phyloP scores from a whole-genome alignment of 2,329 filamentous ascomycete species.

The Paecilomyces sp. region DNA sequence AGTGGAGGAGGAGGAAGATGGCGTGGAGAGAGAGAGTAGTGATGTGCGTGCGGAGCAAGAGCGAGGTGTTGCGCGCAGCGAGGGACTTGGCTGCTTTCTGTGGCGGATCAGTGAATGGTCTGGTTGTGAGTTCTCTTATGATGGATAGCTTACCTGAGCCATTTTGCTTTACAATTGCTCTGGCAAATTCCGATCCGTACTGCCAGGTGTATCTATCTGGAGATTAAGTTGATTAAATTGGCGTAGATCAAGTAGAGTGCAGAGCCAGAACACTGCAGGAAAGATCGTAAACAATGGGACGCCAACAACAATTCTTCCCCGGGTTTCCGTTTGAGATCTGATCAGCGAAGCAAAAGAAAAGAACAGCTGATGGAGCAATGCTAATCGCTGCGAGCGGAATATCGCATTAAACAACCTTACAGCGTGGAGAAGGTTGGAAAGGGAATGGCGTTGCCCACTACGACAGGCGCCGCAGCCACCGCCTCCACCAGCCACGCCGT shows the following conservation, averaged over 20 bases:
- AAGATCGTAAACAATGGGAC: not conserved
- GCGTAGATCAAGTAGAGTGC: not conserved
- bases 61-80: slow-evolving; percentile 69
- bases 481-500: slow-evolving; percentile 1
- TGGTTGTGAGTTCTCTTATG: not conserved
- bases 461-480: slow-evolving; percentile 20
- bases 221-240: not conserved
- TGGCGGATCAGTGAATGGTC: slow-evolving; percentile 3
- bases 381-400: not conserved
- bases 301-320: not conserved
- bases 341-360: not conserved
- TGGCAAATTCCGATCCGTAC: not conserved
- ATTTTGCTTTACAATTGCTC: slow-evolving; percentile 3
- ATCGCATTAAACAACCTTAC: not conserved
- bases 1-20: slow-evolving; percentile 66
- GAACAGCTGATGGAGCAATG: not conserved
- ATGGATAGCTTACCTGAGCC: slow-evolving; percentile 11
- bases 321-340: not conserved
- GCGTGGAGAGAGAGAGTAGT: slow-evolving; percentile 65
- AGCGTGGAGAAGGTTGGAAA: slow-evolving; percentile 1
- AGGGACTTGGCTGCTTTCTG: slow-evolving; percentile 50
- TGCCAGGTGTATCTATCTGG: not conserved
- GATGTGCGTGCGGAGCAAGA: slow-evolving; percentile 75
- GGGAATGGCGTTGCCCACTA: slow-evolving; percentile 24
- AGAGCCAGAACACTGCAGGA: not conserved